Evolutionary conservation across 2,329 filamentous ascomycete species (phyloP).

Genomic region (Chaetomiaceae sp.): DNA sequence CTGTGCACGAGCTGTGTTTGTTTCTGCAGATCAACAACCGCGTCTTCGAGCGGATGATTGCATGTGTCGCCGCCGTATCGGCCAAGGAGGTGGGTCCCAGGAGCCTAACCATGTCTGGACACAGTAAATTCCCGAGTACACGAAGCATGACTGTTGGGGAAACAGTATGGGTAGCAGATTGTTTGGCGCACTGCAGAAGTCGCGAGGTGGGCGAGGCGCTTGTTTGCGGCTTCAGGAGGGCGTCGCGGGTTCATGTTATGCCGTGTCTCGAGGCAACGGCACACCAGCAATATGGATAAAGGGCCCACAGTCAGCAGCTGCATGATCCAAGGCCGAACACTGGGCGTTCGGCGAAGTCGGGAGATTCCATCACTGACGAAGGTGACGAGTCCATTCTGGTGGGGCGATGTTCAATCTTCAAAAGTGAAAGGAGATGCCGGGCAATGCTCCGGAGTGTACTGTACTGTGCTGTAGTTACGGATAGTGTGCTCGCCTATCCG

Average conservation of each 20-base stretch:
- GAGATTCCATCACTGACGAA: too few species aligned
- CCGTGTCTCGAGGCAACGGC: not conserved
- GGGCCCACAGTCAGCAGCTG: not conserved
- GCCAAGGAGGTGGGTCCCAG: not conserved
- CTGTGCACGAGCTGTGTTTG: too few species aligned
- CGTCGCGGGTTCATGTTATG: not conserved
- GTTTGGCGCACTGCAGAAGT: not conserved
- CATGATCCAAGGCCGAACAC: not conserved
- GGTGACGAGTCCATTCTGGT: too few species aligned
- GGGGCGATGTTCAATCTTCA: too few species aligned
- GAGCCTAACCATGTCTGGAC: too few species aligned
- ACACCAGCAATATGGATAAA: conserved; percentile 1
- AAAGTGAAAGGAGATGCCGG: not conserved
- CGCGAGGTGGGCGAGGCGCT: not conserved
- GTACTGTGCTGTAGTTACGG: too few species aligned
- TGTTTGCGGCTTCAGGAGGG: not conserved
- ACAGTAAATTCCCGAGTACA: too few species aligned
- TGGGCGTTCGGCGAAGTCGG: too few species aligned
- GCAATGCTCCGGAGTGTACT: not conserved
- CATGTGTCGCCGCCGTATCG: conserved; percentile 12
- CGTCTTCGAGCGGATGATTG: not conserved
- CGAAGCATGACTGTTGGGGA: not conserved
- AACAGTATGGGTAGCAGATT: not conserved
- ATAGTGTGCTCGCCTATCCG: too few species aligned
- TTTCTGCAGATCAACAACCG: conserved; percentile 20